Base-by-base conservation (phyloP, 1,284 basidiomycete genomes). In the Sanghuangporus sanghuang region DNA sequence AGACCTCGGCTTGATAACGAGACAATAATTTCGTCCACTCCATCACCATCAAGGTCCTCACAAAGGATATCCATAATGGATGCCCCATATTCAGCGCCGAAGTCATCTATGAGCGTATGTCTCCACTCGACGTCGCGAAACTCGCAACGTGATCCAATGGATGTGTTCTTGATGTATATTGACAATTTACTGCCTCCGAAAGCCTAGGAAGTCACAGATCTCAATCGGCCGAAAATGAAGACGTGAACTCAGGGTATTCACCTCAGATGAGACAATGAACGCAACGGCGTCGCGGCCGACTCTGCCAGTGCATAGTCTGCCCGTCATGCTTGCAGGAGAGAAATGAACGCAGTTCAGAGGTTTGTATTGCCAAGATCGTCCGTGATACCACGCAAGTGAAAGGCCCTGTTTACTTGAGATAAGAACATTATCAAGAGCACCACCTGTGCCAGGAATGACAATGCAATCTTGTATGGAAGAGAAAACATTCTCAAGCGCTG, bases 371-470 rank as follows among this genome's bases (percentile, higher is more conserved):
- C 65, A 66, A 14, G 38, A 36, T 6, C 52, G 57, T 23, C 35
- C 62, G 12, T 57, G 36, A 49, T 63, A 66, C 62, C 65, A 61
- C 18, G 49, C 61, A 23, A 63, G n/a, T 7, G 62, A 53, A 5
- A 66, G 52, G 3, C 65, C 65, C 32, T 66, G 57, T 49, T 42
- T 23, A 23, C 65, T 63, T 8, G 65, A 66, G 38, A 63, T 54
- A 12, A 66, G 21, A 18, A 63, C 35, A 48, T 56, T 32, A 23
- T 66, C 65, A 8, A 66, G 52, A 14, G 32, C 21, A 2, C 52
- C 61, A 12, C 21, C 44, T 16, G 57, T 14, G 11, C 49, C 52
- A 21, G 58, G 63, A 9, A 63, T 42, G 11, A 63, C 58, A 6
- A 63, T 21, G 21, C 42, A 60, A 35, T 61, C 65, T 42, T 61